Evolutionary conservation across 169 alveolate species (phyloP).

Genomic region (Plasmodium malariae): DNA sequence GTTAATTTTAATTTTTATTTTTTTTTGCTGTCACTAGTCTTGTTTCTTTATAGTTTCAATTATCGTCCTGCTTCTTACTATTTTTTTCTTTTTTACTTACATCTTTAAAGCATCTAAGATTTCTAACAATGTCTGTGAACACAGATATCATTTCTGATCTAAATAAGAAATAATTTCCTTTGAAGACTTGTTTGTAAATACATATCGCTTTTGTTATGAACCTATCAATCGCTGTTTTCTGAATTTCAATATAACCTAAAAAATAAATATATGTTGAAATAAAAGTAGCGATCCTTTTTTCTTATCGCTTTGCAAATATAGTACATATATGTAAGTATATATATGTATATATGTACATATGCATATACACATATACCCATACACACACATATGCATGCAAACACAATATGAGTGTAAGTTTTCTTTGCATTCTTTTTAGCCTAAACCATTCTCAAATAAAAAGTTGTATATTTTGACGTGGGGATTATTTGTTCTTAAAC

Average conservation of each 20-base stretch:
- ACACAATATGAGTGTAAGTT: background rate
- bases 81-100: no score
- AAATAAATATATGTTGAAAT: background rate
- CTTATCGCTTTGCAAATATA: no score
- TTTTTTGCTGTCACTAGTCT: no score
- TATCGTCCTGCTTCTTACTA: no score
- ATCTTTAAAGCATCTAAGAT: slow-evolving; percentile 55
- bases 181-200: slow-evolving; percentile 30
- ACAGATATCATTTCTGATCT: slow-evolving; percentile 37
- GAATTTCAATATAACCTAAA: slow-evolving; percentile 72
- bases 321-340: background rate
- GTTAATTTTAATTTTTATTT: no score
- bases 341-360: no score
- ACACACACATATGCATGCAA: background rate
- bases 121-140: slow-evolving; percentile 36
- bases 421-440: slow-evolving; percentile 4
- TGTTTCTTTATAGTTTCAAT: no score
- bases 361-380: background rate
- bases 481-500: slow-evolving; percentile 17
- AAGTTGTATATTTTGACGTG: slow-evolving; percentile 58
- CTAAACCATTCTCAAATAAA: slow-evolving; percentile 57
- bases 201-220: slow-evolving; percentile 28
- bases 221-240: slow-evolving; percentile 67
- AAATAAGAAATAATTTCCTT: slow-evolving; percentile 24
- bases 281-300: background rate